Evolutionary conservation across 1,139 yeast genomes (phyloP), one percentile per base, ranked within the genome.

Genomic region (Suhomyces ambrosiae): DNA sequence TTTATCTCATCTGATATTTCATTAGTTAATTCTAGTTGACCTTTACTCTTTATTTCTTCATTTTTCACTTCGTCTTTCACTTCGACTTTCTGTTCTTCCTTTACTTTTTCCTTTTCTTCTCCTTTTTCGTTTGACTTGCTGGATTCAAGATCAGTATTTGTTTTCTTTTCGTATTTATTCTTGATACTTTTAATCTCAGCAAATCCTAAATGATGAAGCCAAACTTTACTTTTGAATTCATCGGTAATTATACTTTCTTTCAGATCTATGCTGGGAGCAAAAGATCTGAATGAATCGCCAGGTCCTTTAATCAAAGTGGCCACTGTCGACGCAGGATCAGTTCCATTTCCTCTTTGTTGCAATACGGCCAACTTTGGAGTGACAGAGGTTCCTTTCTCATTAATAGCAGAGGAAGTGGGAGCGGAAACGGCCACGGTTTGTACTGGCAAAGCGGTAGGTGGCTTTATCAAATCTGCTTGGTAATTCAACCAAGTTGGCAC

Each of bases 251-350:
- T 82, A 2, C 86, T 71, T 18, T 80, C 81, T 30, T 76, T 74
- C 59, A 86, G 88, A 57, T 89, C 96, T 28, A 73, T 63, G 1
- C 73, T 59, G 3, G 97, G 97, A 0, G 94, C 95, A 74, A 88
- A 90, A 9, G 88, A 77, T 40, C 75, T 73, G 44, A 74, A 78
- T 7, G 74, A 74, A 34, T 82, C 81, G 36, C 64, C 67, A 15
- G 49, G 48, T 7, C 41, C 46, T 22, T 35, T 35, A 3, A 44
- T 40, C 14, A 44, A 34, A 10, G 41, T 40, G 2, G 47, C 43
- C 4, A 42, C 39, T 8, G 40, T 33, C 2, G 47, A 38, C 5
- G 41, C 31, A 5, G 46, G 43, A 12, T 45, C 48, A 5, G 43
- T 31, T 4, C 40, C 42, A 16, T 33, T 38, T 8, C 39, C 35